phyloP scores from a whole-genome alignment of 2,329 filamentous ascomycete genomes.

The Rasamsonia emersonii region DNA sequence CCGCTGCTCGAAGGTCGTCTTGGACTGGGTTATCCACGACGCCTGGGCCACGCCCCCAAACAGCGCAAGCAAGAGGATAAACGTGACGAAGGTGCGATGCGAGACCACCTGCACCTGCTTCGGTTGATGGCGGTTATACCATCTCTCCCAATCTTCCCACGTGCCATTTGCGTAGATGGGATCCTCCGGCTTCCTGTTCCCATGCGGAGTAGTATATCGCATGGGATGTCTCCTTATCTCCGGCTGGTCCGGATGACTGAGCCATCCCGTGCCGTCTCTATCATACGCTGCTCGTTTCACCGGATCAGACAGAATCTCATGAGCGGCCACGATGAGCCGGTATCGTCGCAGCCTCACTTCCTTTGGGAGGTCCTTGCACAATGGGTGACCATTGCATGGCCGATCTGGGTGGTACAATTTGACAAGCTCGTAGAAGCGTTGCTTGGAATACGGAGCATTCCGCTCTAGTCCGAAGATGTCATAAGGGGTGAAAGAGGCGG shows the following conservation, averaged over 20 bases:
- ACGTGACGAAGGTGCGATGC: slow-evolving; percentile 65
- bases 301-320: slow-evolving; percentile 78
- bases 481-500: slow-evolving; percentile 61
- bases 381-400: slow-evolving; percentile 35
- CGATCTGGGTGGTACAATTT: slow-evolving; percentile 94
- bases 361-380: slow-evolving; percentile 44
- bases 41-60: slow-evolving; percentile 66
- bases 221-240: slow-evolving; percentile 3
- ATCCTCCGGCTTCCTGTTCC: slow-evolving; percentile 28
- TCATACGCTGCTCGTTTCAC: slow-evolving; percentile 75
- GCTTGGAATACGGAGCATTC: slow-evolving; percentile 67
- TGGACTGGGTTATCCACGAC: slow-evolving; percentile 56
- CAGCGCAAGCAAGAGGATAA: slow-evolving; percentile 62
- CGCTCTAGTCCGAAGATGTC: slow-evolving; percentile 65
- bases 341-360: slow-evolving; percentile 75
- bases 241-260: slow-evolving; percentile 33
- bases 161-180: slow-evolving; percentile 68
- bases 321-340: slow-evolving; percentile 75
- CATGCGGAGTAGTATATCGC: slow-evolving; percentile 14
- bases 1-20: slow-evolving; percentile 55
- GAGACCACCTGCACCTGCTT: slow-evolving; percentile 52
- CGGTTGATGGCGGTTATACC: slow-evolving; percentile 50
- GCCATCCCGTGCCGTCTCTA: slow-evolving; percentile 72
- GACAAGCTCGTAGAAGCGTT: slow-evolving; percentile 78
- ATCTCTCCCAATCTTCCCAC: slow-evolving; percentile 95